These are phyloP conservation scores for Metschnikowia gelsemii DNA, from an alignment of 805 yeast species.

Conservation along the genomic window DNA sequence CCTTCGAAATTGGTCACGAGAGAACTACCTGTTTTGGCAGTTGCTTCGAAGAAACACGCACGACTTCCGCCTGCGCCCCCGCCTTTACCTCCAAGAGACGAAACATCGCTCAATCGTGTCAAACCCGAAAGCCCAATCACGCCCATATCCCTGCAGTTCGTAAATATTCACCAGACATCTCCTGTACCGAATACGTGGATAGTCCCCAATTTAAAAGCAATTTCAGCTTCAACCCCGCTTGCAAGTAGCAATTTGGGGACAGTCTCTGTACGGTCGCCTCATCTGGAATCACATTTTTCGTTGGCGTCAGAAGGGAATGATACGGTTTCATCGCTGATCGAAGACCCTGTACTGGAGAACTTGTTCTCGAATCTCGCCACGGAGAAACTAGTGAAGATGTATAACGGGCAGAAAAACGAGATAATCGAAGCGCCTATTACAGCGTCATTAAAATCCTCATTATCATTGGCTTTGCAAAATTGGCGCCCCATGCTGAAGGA, in stretches of 20 bases:
- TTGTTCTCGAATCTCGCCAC: slow-evolving; percentile 13
- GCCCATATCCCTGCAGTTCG: not conserved
- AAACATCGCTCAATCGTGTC: not conserved
- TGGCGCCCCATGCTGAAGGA: not conserved
- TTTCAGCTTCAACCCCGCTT: too few species aligned
- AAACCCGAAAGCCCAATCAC: not conserved
- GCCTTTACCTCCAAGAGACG: slow-evolving; percentile 34
- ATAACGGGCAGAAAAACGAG: slow-evolving; percentile 36
- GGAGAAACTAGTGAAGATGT: slow-evolving; percentile 26
- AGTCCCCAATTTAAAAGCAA: too few species aligned
- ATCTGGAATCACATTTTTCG: slow-evolving; percentile 6
- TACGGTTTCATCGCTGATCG: slow-evolving; percentile 5
- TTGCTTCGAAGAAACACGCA: not conserved
- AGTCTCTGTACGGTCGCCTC: not conserved
- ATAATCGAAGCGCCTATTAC: slow-evolving; percentile 32
- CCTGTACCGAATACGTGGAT: too few species aligned
- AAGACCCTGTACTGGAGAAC: not conserved
- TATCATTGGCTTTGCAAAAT: not conserved
- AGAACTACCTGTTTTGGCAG: slow-evolving; percentile 1
- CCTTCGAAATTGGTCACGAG: slow-evolving; percentile 24
- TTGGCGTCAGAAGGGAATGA: slow-evolving; percentile 3
- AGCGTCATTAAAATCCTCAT: not conserved
- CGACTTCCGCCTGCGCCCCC: slow-evolving; percentile 21
- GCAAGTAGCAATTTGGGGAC: not conserved
- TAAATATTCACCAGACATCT: too few species aligned